Base-by-base conservation (phyloP, 2,329 filamentous ascomycete species). In the Fusarium annulatum region DNA sequence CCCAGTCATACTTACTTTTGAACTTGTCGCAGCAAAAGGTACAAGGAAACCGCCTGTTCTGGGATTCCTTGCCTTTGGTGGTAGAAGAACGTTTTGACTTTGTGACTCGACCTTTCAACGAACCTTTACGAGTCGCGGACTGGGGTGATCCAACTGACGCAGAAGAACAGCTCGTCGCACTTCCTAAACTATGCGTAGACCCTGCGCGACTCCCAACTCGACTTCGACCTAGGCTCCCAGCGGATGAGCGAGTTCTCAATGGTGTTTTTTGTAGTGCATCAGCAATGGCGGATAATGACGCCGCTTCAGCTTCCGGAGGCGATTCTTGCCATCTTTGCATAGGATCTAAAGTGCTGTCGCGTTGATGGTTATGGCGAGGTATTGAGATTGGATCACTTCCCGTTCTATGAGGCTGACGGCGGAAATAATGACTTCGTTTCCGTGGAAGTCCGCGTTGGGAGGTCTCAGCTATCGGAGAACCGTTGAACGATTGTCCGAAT, bases 1-100 rank as follows among this genome's bases (percentile, higher is more conserved):
- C 67, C 76, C 76, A 77, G 23, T 78, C 76, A 38, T 77, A 78
- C 18, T 78, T 78, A 36, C 62, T 78, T 28, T 77, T 78, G 15
- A 77, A 77, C 4, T 67, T 71, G 12, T 77, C 76, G 5, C 74
- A 77, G 28, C 76, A 77, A 30, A 77, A 77, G 0, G 76, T 77
- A 45, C 76, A 77, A 5, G 62, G 76, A 34, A 74, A 77, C 0
- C 66, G 39, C 18, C 73, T 62, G 34, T 72, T 64, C 1, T 58
- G 62, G 1, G 18, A 16, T 1, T 38, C 57, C 3, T 71, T 73
- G 8, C 48, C 34, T 42, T 61, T 73, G 0, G 41, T 21, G 9
- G 46, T 23, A 3, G 66, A 26, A 12, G 26, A 33, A 2, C 61
- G 45, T 46, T 61, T 73, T 6, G 64, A 28, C 23, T 74, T 76